Evolutionary conservation across 805 yeast genomes (phyloP).

Genomic region (Yamadazyma insecticola): DNA sequence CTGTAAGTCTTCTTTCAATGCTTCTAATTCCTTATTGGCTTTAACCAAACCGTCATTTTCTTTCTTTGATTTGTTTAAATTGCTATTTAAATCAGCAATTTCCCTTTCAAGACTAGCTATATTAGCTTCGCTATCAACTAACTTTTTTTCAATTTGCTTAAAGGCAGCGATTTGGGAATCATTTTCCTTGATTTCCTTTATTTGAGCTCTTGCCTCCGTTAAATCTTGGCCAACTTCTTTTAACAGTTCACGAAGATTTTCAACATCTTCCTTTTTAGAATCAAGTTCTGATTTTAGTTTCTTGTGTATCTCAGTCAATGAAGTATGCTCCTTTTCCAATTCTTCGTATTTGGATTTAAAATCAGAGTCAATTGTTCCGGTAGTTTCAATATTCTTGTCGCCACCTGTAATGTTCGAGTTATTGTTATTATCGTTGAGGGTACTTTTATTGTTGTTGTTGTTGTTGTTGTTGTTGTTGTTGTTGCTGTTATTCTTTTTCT

Average conservation of each 20-base stretch:
- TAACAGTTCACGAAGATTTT: slow-evolving; percentile 69
- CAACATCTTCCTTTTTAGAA: slow-evolving; percentile 57
- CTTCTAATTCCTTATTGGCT: slow-evolving; percentile 2
- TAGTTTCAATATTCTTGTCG: too few species aligned
- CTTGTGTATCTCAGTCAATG: slow-evolving; percentile 14
- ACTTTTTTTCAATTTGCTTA: background rate
- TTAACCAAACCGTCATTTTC: too few species aligned
- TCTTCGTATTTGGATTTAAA: background rate
- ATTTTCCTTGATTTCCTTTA: slow-evolving; percentile 32
- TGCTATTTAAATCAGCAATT: background rate
- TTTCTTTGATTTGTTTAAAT: slow-evolving; percentile 1
- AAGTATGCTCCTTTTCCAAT: slow-evolving; percentile 9
- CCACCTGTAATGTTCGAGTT: too few species aligned
- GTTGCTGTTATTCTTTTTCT: slow-evolving; percentile 2
- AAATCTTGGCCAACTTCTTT: slow-evolving; percentile 74
- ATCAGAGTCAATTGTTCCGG: background rate
- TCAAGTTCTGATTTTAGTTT: slow-evolving; percentile 25
- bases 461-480: slow-evolving; percentile 6
- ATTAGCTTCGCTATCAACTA: background rate
- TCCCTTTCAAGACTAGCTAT: slow-evolving; percentile 1
- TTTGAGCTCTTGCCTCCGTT: slow-evolving; percentile 60
- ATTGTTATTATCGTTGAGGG: too few species aligned
- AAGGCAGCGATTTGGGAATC: background rate
- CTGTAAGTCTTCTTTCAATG: slow-evolving; percentile 10
- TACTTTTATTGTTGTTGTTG: slow-evolving; percentile 14